These are phyloP conservation scores for Rhodotorula paludigena DNA, from an alignment of 768 basidiomycete species.

Conservation along the genomic window DNA sequence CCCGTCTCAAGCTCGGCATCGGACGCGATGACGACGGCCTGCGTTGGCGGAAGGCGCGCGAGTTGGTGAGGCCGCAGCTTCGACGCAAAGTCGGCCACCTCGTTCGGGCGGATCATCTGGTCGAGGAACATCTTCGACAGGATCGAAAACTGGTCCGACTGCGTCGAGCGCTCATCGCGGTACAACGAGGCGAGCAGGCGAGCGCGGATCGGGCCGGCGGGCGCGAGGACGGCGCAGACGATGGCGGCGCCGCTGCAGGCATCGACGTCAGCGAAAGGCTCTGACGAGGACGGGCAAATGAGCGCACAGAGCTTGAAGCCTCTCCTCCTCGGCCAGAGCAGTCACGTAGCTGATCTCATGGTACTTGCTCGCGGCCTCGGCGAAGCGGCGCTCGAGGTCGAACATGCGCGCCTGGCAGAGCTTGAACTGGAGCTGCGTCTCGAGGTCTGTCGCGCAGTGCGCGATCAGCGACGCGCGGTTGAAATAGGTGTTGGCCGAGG, in stretches of 20 bases:
- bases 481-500: conserved; percentile 96
- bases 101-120: conserved; percentile 82
- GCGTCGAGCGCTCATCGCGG: conserved; percentile 80
- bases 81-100: conserved; percentile 82
- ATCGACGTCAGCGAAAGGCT: conserved; percentile 8
- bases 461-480: conserved; percentile 88
- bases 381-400: conserved; percentile 84
- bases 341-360: conserved; percentile 62
- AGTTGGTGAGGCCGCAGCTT: conserved; percentile 87
- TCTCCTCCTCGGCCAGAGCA: conserved; percentile 89
- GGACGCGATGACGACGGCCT: conserved; percentile 61
- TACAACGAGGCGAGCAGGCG: conserved; percentile 86
- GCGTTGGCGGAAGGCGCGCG: conserved; percentile 77
- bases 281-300: neutral
- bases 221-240: conserved; percentile 91
- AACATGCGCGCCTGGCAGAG: conserved; percentile 90
- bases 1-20: conserved; percentile 52
- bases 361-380: conserved; percentile 88
- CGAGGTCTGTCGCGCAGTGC: conserved; percentile 70
- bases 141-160: conserved; percentile 78
- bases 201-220: conserved; percentile 92
- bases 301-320: conserved; percentile 79
- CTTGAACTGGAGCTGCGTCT: conserved; percentile 77
- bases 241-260: conserved; percentile 74
- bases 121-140: conserved; percentile 98